Evolutionary conservation across 2,329 filamentous ascomycete genomes (phyloP).

Genomic region (Fusarium neocosmosporiellum): DNA sequence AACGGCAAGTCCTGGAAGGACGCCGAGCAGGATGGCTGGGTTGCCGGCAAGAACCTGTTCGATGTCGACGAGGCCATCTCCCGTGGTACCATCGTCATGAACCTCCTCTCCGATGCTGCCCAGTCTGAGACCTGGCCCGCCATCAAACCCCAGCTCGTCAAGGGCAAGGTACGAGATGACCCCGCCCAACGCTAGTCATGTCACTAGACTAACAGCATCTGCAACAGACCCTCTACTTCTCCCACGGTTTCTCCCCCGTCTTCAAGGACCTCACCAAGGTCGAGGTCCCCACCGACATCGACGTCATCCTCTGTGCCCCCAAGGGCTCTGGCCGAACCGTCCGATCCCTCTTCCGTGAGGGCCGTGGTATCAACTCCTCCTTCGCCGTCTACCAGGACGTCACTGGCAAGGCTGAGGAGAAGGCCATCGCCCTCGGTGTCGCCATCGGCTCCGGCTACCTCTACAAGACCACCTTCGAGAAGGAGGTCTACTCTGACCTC

Average conservation of each 20-base stretch:
- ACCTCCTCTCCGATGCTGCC: constrained; percentile 96
- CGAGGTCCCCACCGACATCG: constrained; percentile 93
- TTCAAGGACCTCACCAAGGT: constrained; percentile 99
- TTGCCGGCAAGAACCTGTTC: constrained; percentile 98
- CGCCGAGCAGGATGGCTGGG: constrained; percentile 96
- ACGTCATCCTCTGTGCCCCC: constrained; percentile 99
- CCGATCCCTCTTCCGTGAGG: constrained; percentile 98
- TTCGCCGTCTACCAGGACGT: constrained; percentile 99
- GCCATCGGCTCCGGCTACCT: constrained; percentile 98
- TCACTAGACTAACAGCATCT: constrained; percentile 36
- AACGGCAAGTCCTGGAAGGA: constrained; percentile 99
- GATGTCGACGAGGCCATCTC: constrained; percentile 96
- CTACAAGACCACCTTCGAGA: constrained; percentile 99
- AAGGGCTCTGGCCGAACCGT: constrained; percentile 99
- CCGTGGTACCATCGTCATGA: constrained; percentile 97
- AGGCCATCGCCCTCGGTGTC: constrained; percentile 95
- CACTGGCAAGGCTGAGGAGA: constrained; percentile 97
- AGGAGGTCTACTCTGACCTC: constrained; percentile 99
- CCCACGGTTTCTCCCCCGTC: constrained; percentile 99
- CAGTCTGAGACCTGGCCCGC: constrained; percentile 99
- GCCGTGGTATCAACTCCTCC: constrained; percentile 99
- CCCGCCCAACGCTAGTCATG: background rate
- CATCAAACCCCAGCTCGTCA: constrained; percentile 97
- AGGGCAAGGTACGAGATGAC: constrained; percentile 87
- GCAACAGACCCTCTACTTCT: constrained; percentile 96